Evolutionary conservation across 176 grass and related monocot species (phyloP), one percentile per base, ranked within the genome.

Genomic region (Aegilops speltoides): DNA sequence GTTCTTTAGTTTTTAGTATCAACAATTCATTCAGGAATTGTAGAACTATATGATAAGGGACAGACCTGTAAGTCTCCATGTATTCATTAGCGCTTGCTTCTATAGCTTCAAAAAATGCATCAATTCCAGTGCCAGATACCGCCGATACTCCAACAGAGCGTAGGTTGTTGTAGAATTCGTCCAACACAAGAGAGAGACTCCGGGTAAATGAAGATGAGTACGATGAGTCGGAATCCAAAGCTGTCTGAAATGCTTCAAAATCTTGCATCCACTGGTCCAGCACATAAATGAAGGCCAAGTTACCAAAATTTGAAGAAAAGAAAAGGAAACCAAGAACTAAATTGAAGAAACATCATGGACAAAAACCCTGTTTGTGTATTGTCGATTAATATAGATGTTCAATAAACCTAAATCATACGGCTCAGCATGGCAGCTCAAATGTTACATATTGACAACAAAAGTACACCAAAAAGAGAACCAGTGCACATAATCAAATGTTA

Each of bases 251-350:
- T 2, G 92, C 90, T 41, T 99, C 90, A 81, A 98, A 96, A 90
- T 99, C 97, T 89, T 96, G 81, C 94, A 96, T 99, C 94, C 97
- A 99, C 97, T 98, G 90, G 20, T 89, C 13, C 31, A 89, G 82
- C 20, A 87, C 40, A 81, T 15, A 80, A 77, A 77, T 73, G 71
- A 89, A 38, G 8, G 37, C 78, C 80, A 43, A 71, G 28, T 79
- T 28, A 84, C 16, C 17, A 86, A 86, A 37, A 67, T 13, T 28
- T 23, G 34, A n/a, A 80, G 60, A 52, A 46, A 8, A 62, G 56
- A 17, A 28, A 33, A 24, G 24, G n/a, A 64, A 84, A 40, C 17
- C 19, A 63, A 54, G 4, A 36, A 46, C 57, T 15, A 82, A 71
- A 89, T 19, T 52, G 11, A 77, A 36, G 12, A 86, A 86, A 69